Conservation (phyloP, 805 yeast species). For the Candida fluviatilis region DNA sequence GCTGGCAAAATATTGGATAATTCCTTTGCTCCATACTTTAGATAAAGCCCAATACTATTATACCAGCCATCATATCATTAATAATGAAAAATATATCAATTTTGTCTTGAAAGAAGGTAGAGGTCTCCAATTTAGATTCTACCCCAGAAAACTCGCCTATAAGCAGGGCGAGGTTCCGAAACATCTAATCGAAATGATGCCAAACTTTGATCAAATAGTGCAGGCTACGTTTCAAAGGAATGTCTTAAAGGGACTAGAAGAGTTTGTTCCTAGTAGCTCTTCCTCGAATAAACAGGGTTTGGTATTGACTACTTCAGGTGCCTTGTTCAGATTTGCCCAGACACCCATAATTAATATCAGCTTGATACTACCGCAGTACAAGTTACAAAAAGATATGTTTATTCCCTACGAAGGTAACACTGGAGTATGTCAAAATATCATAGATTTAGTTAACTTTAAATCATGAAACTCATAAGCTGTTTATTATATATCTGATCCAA, state of each 20-base stretch:
- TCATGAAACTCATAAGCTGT: not conserved
- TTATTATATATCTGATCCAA: not conserved
- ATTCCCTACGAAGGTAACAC: conserved; percentile 14
- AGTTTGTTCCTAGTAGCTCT: not conserved
- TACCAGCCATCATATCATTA: conserved; percentile 3
- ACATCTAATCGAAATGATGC: not conserved
- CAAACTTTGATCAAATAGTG: conserved; percentile 8
- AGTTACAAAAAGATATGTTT: conserved; percentile 7
- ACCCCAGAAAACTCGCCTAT: conserved; percentile 3
- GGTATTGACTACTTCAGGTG: conserved; percentile 10
- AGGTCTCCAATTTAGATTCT: not conserved
- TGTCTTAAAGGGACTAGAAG: conserved; percentile 9
- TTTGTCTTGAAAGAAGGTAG: not conserved
- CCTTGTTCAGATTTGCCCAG: conserved; percentile 7
- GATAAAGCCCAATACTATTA: conserved; percentile 3
- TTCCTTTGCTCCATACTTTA: conserved; percentile 15
- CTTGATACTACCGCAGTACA: conserved; percentile 8
- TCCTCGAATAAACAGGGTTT: conserved; percentile 6
- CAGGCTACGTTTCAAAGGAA: conserved; percentile 10
- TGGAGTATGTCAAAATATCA: conserved; percentile 11
- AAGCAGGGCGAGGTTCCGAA: not conserved
- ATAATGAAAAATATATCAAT: conserved; percentile 1
- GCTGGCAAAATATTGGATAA: conserved; percentile 5
- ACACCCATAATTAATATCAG: conserved; percentile 14
- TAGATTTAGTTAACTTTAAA: conserved; percentile 9